Evolutionary conservation across 1,284 basidiomycete genomes (phyloP).

Genomic region (Ustilago hordei): DNA sequence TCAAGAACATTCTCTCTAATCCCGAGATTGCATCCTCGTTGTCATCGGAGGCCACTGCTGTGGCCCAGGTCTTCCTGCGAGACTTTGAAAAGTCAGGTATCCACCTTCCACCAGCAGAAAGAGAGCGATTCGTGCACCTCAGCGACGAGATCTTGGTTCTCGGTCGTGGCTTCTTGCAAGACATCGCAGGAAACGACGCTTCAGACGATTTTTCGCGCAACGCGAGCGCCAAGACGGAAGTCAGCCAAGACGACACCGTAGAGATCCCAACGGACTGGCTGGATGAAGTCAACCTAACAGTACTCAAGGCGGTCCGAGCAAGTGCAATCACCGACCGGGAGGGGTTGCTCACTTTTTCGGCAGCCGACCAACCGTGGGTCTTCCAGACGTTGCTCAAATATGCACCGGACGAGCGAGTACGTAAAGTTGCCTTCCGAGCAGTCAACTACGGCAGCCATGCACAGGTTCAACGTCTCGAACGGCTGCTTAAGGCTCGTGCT

Average conservation of each 20-base stretch:
- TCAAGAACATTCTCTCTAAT: conserved; percentile 70
- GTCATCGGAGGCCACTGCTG: conserved; percentile 71
- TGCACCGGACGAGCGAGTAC: conserved; percentile 81
- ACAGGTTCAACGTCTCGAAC: conserved; percentile 62
- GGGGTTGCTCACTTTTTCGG: conserved; percentile 45
- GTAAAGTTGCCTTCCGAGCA: conserved; percentile 78
- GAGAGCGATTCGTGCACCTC: conserved; percentile 85
- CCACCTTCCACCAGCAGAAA: conserved; percentile 81
- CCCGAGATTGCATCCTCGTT: conserved; percentile 63
- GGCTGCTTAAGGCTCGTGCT: conserved; percentile 55
- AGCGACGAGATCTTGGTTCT: conserved; percentile 92
- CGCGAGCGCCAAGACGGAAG: conserved; percentile 28
- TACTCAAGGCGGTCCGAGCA: conserved; percentile 31
- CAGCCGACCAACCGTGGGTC: conserved; percentile 76
- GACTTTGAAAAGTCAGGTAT: conserved; percentile 99
- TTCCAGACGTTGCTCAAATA: conserved; percentile 92
- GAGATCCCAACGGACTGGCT: conserved; percentile 53
- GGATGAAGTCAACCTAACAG: conserved; percentile 40
- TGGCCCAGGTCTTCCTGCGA: conserved; percentile 91
- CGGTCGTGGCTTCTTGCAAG: conserved; percentile 84
- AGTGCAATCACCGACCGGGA: conserved; percentile 26
- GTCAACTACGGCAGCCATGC: conserved; percentile 54
- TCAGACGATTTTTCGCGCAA: conserved; percentile 44
- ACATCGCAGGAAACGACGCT: conserved; percentile 50
- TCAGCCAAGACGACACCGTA: conserved; percentile 22